A percentile compares a stretch with the other conserved stretches of the same genome.
Evolutionary conservation across 2,329 filamentous ascomycete genomes (phyloP).

Genomic region (Sporothrix euskadiensis): DNA sequence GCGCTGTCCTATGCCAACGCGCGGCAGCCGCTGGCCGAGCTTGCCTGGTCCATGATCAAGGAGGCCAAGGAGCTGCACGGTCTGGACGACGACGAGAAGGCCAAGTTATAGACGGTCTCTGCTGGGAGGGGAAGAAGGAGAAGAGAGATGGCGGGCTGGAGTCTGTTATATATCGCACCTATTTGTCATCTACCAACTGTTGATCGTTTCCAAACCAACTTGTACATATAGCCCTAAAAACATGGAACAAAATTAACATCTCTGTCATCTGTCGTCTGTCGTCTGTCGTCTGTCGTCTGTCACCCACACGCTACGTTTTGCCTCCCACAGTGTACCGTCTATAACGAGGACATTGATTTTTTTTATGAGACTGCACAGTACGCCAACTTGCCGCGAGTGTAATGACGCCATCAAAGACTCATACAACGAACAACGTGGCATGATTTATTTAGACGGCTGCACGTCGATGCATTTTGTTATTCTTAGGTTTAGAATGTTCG

Average conservation of each 20-base stretch:
- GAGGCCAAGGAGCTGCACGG: constrained; percentile 36
- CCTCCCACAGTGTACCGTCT: too few species aligned
- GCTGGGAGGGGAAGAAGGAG: not conserved
- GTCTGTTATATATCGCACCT: not conserved
- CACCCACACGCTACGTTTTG: too few species aligned
- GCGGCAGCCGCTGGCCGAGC: constrained; percentile 71
- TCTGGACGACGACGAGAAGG: constrained; percentile 23
- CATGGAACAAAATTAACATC: not conserved
- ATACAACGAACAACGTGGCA: too few species aligned
- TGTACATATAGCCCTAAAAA: not conserved
- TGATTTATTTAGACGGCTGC: too few species aligned
- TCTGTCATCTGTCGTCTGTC: not conserved
- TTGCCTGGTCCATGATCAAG: constrained; percentile 74
- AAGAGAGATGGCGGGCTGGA: not conserved
- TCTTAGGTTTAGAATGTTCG: too few species aligned
- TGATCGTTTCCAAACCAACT: not conserved
- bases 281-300: not conserved
- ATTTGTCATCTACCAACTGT: not conserved
- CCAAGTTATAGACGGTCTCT: constrained; percentile 26
- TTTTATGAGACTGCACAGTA: too few species aligned
- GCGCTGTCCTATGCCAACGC: constrained; percentile 71
- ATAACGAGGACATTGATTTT: too few species aligned
- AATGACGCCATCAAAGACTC: too few species aligned
- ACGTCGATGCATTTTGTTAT: too few species aligned
- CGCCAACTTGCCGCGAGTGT: too few species aligned